phyloP scores from a whole-genome alignment of 306 rosid species.

The Prunus dulcis region DNA sequence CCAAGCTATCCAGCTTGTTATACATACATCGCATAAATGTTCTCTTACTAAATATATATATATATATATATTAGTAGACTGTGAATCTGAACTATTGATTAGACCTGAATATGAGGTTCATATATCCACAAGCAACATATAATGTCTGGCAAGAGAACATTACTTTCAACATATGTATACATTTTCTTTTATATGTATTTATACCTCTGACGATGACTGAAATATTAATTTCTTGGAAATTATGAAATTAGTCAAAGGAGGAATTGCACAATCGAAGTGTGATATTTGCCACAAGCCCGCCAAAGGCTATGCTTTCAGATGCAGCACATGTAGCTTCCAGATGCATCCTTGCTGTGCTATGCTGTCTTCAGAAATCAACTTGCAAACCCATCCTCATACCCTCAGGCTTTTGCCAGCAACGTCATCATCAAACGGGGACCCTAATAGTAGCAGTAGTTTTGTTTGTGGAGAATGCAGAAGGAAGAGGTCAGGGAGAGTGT shows the following conservation, averaged over 20 bases:
- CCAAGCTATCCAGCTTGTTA: background rate
- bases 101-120: background rate
- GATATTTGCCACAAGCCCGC: conserved; percentile 62
- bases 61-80: too few species aligned
- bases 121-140: background rate
- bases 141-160: background rate
- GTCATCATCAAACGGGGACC: background rate
- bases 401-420: conserved; percentile 41
- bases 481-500: conserved; percentile 63
- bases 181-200: background rate
- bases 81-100: too few species aligned
- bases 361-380: conserved; percentile 49
- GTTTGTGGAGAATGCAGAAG: conserved; percentile 64
- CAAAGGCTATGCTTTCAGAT: conserved; percentile 68
- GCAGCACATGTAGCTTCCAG: conserved; percentile 67
- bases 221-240: too few species aligned
- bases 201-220: too few species aligned
- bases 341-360: conserved; percentile 90
- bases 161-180: background rate
- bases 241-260: conserved; percentile 40
- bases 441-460: background rate
- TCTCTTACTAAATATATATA: too few species aligned
- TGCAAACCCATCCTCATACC: conserved; percentile 51
- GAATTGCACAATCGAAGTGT: conserved; percentile 68
- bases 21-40: too few species aligned